A percentile compares a stretch with the other conserved stretches of the same genome.
Conservation (phyloP, 257 asterid genomes). For the Fraxinus quadrangulata region DNA sequence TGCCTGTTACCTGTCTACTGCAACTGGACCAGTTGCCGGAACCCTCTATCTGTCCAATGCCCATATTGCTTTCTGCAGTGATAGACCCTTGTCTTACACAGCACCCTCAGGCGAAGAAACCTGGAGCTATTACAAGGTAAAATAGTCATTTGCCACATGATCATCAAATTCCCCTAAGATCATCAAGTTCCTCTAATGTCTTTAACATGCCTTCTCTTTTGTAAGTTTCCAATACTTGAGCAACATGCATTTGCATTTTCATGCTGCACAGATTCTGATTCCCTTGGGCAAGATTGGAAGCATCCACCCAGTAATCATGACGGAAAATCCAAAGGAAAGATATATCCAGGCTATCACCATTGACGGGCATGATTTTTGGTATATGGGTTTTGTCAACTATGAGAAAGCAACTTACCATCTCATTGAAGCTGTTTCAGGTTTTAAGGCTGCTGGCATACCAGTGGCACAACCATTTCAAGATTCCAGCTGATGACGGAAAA, state of each 20-base stretch:
- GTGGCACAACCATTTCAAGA: too few relatives aligned
- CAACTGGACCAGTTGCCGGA: slow-evolving; percentile 49
- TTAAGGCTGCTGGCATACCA: slow-evolving; percentile 34
- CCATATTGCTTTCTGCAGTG: slow-evolving; percentile 39
- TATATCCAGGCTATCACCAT: slow-evolving; percentile 35
- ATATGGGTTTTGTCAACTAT: slow-evolving; percentile 46
- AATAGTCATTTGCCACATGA: too few relatives aligned
- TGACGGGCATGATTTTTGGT: slow-evolving; percentile 51
- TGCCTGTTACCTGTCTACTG: slow-evolving; percentile 42
- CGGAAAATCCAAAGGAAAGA: slow-evolving; percentile 27
- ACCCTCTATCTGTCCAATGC: slow-evolving; percentile 37
- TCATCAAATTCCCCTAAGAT: too few relatives aligned
- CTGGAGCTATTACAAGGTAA: slow-evolving; percentile 50
- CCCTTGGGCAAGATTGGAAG: slow-evolving; percentile 38
- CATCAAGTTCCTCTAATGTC: too few relatives aligned
- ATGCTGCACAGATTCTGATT: slow-evolving; percentile 36
- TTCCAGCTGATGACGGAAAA: too few relatives aligned
- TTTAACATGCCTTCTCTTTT: too few relatives aligned
- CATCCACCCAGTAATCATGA: slow-evolving; percentile 31
- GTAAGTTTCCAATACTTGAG: too few relatives aligned
- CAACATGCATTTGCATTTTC: not conserved
- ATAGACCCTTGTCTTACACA: slow-evolving; percentile 41
- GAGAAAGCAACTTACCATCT: slow-evolving; percentile 42
- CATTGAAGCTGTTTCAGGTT: slow-evolving; percentile 27
- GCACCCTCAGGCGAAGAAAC: slow-evolving; percentile 45